phyloP scores from a whole-genome alignment of 2,329 filamentous ascomycete species.

The Neodidymelliopsis sp. region DNA sequence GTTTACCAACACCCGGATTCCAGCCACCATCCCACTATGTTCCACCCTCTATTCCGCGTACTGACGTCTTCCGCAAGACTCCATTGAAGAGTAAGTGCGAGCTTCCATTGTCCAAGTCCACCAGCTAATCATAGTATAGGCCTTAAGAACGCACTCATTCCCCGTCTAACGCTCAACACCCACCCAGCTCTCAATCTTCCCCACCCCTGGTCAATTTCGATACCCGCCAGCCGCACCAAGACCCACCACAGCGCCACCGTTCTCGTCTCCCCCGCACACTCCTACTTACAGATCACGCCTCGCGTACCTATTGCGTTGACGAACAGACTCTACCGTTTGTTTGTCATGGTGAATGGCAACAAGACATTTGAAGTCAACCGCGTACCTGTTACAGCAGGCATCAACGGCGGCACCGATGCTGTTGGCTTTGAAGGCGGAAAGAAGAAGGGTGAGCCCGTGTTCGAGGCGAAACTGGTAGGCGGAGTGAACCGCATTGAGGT shows the following conservation, averaged over 20 bases:
- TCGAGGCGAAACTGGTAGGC: conserved; percentile 73
- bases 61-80: conserved; percentile 40
- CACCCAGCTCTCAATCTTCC: conserved; percentile 71
- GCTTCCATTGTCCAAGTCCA: neutral
- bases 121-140: conserved; percentile 35
- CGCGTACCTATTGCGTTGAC: conserved; percentile 69
- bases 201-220: conserved; percentile 67
- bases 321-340: conserved; percentile 77
- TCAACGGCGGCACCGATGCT: conserved; percentile 37
- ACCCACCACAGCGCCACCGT: conserved; percentile 77
- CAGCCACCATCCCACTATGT: conserved; percentile 40
- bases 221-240: conserved; percentile 71
- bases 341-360: conserved; percentile 73
- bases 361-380: conserved; percentile 67
- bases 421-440: conserved; percentile 46
- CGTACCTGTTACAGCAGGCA: conserved; percentile 54
- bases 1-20: conserved; percentile 39
- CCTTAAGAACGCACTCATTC: conserved; percentile 68
- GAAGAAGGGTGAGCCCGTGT: conserved; percentile 68
- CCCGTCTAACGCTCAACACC: conserved; percentile 69
- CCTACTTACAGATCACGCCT: conserved; percentile 74
- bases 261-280: conserved; percentile 71
- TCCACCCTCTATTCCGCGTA: conserved; percentile 39
- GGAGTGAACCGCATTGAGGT: conserved; percentile 82
- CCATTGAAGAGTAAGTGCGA: conserved; percentile 59